A percentile compares a stretch with the other conserved stretches of the same genome.
Conservation (phyloP, 1,139 yeast species). For the Nakaseomyces sp. region DNA sequence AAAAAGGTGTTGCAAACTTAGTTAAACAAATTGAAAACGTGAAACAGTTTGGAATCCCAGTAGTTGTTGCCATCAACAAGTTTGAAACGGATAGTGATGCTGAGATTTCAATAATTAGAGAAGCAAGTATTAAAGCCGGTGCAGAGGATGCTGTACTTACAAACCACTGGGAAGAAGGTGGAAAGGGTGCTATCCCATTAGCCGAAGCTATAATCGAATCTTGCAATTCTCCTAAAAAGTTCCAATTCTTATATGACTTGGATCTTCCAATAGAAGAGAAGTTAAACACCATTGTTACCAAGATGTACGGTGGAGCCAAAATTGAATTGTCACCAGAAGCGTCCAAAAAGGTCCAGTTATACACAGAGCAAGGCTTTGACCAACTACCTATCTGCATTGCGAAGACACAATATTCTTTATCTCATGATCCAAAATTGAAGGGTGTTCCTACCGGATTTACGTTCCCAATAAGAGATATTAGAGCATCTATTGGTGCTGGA, state of each 20-base stretch:
- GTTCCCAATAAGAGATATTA: conserved; percentile 89
- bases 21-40: conserved; percentile 70
- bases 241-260: conserved; percentile 53
- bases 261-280: conserved; percentile 56
- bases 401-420: conserved; percentile 92
- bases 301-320: conserved; percentile 91
- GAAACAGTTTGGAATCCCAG: conserved; percentile 63
- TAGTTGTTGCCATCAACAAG: conserved; percentile 70
- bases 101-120: conserved; percentile 54
- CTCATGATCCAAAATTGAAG: conserved; percentile 87
- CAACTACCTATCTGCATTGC: conserved; percentile 94
- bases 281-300: conserved; percentile 60
- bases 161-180: conserved; percentile 79
- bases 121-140: conserved; percentile 61
- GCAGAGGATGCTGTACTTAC: conserved; percentile 68
- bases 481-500: conserved; percentile 95
- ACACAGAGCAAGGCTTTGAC: conserved; percentile 85
- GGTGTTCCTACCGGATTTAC: conserved; percentile 94
- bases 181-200: conserved; percentile 59
- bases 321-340: conserved; percentile 86
- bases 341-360: conserved; percentile 69
- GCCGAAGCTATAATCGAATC: conserved; percentile 65
- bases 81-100: conserved; percentile 64
- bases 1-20: conserved; percentile 60
- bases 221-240: conserved; percentile 37